phyloP scores from a whole-genome alignment of 257 asterid species.

The Przewalskia tangutica region DNA sequence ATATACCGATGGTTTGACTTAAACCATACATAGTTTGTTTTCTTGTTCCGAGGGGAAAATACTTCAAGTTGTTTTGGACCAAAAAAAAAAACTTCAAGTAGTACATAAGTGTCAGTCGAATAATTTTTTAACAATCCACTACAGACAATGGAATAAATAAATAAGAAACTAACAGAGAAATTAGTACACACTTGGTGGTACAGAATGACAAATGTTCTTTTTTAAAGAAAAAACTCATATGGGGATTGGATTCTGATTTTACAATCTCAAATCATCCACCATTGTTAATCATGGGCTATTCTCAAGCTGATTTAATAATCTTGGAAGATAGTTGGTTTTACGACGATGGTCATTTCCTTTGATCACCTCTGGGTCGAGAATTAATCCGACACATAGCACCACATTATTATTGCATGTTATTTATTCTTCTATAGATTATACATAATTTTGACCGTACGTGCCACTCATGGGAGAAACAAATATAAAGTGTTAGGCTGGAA shows the following conservation, averaged over 20 bases:
- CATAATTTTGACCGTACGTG: background rate
- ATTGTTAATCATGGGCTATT: slow-evolving; percentile 17
- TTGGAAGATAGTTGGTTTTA: background rate
- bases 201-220: background rate
- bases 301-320: slow-evolving; percentile 2
- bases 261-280: slow-evolving; percentile 20
- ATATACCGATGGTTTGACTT: background rate
- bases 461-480: background rate
- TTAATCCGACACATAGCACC: background rate
- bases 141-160: background rate
- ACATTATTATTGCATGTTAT: slow-evolving; percentile 11
- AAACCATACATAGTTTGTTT: background rate
- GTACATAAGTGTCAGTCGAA: background rate
- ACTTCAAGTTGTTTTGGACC: background rate
- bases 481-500: slow-evolving; percentile 9
- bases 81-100: background rate
- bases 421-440: slow-evolving; percentile 1
- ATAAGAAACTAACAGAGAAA: background rate
- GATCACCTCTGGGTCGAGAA: background rate
- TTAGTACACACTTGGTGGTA: background rate
- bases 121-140: background rate
- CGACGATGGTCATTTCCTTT: background rate
- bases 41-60: background rate
- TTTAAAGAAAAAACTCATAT: background rate
- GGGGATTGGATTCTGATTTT: slow-evolving; percentile 23